Base-by-base conservation (phyloP, 805 yeast species). In the Candida railenensis region DNA sequence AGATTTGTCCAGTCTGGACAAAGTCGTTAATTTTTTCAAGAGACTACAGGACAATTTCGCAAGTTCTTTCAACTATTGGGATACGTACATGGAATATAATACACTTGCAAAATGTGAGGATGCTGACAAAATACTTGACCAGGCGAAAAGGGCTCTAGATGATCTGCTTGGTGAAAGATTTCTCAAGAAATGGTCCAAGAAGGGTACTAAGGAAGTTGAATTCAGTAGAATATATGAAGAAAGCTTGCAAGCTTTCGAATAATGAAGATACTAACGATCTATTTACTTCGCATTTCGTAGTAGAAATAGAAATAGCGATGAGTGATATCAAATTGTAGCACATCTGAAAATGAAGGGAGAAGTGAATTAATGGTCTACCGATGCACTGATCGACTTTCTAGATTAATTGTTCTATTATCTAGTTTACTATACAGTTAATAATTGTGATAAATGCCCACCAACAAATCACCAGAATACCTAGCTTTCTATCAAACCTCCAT, bases 401-500 rank as follows among this genome's bases (percentile, higher is more conserved):
- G n/a, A 25, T 25, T 25, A 25, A 25, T 25, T 25, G 11, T 11
- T 25, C 5, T 7, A 25, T 11, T 25, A 25, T 25, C 30, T 25
- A 25, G 30, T 25, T 7, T 36, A 36, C 20, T 36, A 36, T 20
- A 36, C 43, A 53, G 48, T 64, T 63, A 11, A 54, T 16, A 3
- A 48, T 44, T 19, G 64, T 55, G 5, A 63, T 50, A 9, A 46
- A 11, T 18, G 57, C 32, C 48, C 57, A 59, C 61, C 63, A 63
- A 8, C 45, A 32, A 5, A 63, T 45, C 9, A 56, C 58, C 20
- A 57, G 25, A 2, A 53, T n/a, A 1, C 74, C 73, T 20, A 67
- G 49, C 22, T 48, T 55, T 32, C 52, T 59, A 46, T 67, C 69
- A 46, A 69, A 59, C 22, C 44, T 55, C 76, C 75, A 71, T 12